phyloP scores from a whole-genome alignment of 2,329 filamentous ascomycete genomes.

The Talaromyces sp. region DNA sequence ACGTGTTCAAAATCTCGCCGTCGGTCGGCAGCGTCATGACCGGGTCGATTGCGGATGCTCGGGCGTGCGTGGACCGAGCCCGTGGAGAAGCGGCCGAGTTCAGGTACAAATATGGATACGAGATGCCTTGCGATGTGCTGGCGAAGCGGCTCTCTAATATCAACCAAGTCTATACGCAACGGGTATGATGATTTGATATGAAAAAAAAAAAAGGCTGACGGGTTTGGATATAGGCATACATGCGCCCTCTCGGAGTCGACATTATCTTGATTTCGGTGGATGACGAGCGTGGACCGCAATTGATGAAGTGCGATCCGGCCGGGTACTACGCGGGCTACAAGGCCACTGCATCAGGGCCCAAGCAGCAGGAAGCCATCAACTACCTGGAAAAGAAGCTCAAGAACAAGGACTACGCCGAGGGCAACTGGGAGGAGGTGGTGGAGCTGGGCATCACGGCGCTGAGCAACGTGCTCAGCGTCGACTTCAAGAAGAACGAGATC shows the following conservation, averaged over 20 bases:
- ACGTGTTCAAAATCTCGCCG: slow-evolving; percentile 94
- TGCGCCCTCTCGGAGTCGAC: slow-evolving; percentile 94
- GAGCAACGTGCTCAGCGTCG: slow-evolving; percentile 94
- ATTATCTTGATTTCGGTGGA: slow-evolving; percentile 93
- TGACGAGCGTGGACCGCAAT: slow-evolving; percentile 82
- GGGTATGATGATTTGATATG: slow-evolving; percentile 54
- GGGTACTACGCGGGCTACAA: slow-evolving; percentile 99
- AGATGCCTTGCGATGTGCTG: slow-evolving; percentile 97
- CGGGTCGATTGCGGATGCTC: slow-evolving; percentile 93
- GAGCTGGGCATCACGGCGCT: slow-evolving; percentile 93
- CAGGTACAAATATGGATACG: slow-evolving; percentile 97
- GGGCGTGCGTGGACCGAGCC: slow-evolving; percentile 86
- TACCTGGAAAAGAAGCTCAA: slow-evolving; percentile 99
- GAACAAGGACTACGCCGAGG: slow-evolving; percentile 93
- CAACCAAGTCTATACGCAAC: slow-evolving; percentile 97
- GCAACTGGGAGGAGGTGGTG: slow-evolving; percentile 94
- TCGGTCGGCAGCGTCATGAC: slow-evolving; percentile 98
- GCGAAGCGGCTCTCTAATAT: slow-evolving; percentile 98
- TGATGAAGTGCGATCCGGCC: slow-evolving; percentile 97
- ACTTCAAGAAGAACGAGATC: slow-evolving; percentile 99
- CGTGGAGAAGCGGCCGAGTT: slow-evolving; percentile 96
- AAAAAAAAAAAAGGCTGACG: neutral
- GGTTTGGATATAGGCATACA: slow-evolving; percentile 68
- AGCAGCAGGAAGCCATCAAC: slow-evolving; percentile 98
- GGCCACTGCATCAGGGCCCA: slow-evolving; percentile 91